These are phyloP conservation scores for Hypsizygus ulmarius DNA, from an alignment of 1,284 basidiomycete species.

Conservation along the genomic window DNA sequence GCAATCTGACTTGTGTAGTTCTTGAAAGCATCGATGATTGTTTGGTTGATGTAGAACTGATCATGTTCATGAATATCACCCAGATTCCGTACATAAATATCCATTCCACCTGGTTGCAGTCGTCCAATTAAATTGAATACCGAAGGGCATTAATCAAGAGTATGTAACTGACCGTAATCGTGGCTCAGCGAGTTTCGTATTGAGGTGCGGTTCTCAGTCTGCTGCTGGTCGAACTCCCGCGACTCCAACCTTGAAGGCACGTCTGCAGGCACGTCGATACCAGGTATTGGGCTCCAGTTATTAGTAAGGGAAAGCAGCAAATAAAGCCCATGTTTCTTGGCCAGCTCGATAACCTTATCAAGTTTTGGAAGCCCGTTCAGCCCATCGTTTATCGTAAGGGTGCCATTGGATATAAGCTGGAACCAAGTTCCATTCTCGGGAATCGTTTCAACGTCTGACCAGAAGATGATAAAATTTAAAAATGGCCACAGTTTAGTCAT, in stretches of 20 bases:
- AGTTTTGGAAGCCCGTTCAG: conserved; percentile 65
- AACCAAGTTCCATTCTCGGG: conserved; percentile 58
- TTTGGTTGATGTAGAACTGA: conserved; percentile 54
- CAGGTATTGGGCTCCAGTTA: conserved; percentile 55
- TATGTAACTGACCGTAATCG: conserved; percentile 52
- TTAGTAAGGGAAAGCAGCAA: conserved; percentile 66
- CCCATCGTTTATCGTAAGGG: conserved; percentile 53
- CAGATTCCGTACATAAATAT: conserved; percentile 58
- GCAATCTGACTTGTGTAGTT: conserved; percentile 57
- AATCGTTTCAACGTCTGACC: conserved; percentile 49
- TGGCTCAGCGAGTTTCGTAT: conserved; percentile 57
- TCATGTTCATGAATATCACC: conserved; percentile 44
- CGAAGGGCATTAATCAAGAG: background rate
- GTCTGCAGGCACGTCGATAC: conserved; percentile 10
- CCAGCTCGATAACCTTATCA: conserved; percentile 60
- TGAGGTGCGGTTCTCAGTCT: conserved; percentile 37
- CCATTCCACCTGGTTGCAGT: conserved; percentile 54
- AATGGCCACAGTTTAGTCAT: too few relatives aligned
- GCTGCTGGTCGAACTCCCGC: conserved; percentile 8
- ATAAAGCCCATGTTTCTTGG: conserved; percentile 58
- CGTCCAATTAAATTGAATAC: conserved; percentile 4
- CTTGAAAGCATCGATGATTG: conserved; percentile 48
- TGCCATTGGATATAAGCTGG: conserved; percentile 48
- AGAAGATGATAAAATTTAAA: too few relatives aligned
- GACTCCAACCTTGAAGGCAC: conserved; percentile 8